Percentiles rank a stretch among this genome's conserved stretches.
Conservation (phyloP, 495 filamentous ascomycete species). For the Xeromyces bisporus region DNA sequence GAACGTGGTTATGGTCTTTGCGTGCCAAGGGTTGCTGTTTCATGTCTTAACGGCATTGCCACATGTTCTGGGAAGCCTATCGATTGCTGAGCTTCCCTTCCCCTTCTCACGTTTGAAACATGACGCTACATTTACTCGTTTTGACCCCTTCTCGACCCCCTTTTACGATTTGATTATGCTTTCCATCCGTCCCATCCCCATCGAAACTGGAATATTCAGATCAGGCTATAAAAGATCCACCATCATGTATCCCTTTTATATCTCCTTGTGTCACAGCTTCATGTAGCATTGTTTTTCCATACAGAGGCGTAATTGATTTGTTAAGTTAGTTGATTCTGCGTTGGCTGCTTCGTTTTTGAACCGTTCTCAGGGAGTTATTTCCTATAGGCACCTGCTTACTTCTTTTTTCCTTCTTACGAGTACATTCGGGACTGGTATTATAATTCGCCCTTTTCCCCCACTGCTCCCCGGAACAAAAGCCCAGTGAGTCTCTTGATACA, state of each 20-base stretch:
- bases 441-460: too few species aligned
- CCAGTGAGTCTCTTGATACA: too few species aligned
- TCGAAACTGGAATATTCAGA: slow-evolving; percentile 15
- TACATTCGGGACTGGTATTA: too few species aligned
- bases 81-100: too few species aligned
- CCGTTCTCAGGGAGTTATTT: neutral
- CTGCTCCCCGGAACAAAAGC: too few species aligned
- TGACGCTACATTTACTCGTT: slow-evolving; percentile 3
- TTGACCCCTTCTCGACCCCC: slow-evolving; percentile 5
- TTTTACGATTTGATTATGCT: slow-evolving; percentile 8
- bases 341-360: neutral
- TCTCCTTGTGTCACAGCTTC: slow-evolving; percentile 6
- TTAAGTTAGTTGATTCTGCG: slow-evolving; percentile 13
- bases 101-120: neutral
- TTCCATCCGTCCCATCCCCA: slow-evolving; percentile 4
- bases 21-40: too few species aligned
- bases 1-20: neutral
- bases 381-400: neutral
- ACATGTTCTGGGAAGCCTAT: too few species aligned
- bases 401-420: neutral
- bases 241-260: slow-evolving; percentile 35
- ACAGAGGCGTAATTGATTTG: slow-evolving; percentile 29
- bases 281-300: slow-evolving; percentile 22
- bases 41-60: too few species aligned
- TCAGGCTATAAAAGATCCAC: slow-evolving; percentile 41